phyloP scores from a whole-genome alignment of 2,329 filamentous ascomycete species.

The Alternaria tenuissima region DNA sequence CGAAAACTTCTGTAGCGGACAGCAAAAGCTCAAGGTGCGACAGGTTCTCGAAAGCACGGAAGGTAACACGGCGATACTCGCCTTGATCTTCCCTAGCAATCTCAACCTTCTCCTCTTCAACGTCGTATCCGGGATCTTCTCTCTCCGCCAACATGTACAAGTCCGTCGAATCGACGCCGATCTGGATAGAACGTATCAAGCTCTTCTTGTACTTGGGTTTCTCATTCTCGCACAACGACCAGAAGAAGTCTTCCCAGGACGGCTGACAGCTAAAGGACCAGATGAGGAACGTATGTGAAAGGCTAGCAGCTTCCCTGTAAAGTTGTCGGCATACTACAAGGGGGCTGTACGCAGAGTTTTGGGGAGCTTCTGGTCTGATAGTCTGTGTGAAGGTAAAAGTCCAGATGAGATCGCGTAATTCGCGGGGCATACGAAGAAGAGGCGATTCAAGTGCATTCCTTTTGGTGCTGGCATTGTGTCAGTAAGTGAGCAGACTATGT shows the following conservation, averaged over 20 bases:
- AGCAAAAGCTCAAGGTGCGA: not conserved
- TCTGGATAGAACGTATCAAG: not conserved
- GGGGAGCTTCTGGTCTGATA: not conserved
- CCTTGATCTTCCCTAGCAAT: not conserved
- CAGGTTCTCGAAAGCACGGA: not conserved
- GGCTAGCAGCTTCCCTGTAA: not conserved
- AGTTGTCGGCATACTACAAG: constrained; percentile 2
- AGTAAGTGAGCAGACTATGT: not conserved
- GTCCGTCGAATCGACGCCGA: constrained; percentile 4
- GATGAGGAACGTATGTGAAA: not conserved
- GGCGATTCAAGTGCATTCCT: not conserved
- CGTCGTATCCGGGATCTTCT: constrained; percentile 1
- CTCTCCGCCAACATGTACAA: not conserved
- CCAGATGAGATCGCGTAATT: constrained; percentile 9
- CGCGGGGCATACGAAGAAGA: constrained; percentile 5
- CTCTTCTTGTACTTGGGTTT: not conserved
- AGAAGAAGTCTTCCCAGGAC: not conserved
- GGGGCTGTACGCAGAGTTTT: not conserved
- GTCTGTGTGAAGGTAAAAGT: not conserved
- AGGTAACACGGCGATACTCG: not conserved
- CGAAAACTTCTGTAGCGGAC: not conserved
- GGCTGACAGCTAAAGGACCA: not conserved
- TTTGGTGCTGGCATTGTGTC: not conserved
- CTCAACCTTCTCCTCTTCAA: not conserved
- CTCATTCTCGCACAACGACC: not conserved